Percentiles rank a stretch among this genome's conserved stretches.
These are phyloP conservation scores for Penicillium manginii DNA, from an alignment of 495 filamentous ascomycete genomes.

Conservation along the genomic window DNA sequence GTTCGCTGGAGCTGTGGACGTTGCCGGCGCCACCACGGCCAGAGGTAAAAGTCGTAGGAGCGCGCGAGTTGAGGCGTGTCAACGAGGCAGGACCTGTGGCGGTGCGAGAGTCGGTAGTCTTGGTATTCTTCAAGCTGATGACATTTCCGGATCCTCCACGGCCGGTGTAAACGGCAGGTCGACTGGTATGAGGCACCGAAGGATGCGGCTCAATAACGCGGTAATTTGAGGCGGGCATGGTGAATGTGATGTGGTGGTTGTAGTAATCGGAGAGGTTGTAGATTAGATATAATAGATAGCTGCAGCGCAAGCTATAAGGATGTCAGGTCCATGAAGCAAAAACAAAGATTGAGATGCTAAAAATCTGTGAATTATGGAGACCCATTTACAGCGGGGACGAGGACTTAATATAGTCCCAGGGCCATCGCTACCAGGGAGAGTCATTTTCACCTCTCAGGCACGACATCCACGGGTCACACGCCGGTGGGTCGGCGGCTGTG, in stretches of 20 bases:
- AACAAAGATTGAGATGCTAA: constrained; percentile 5
- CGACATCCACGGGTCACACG: constrained; percentile 36
- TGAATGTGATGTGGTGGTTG: constrained; percentile 17
- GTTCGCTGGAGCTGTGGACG: constrained; percentile 66
- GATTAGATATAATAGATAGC: constrained; percentile 10
- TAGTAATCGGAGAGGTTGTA: neutral
- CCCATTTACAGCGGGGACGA: constrained; percentile 13
- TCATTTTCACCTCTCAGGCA: constrained; percentile 26
- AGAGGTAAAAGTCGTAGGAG: constrained; percentile 61
- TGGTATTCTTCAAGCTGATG: constrained; percentile 68
- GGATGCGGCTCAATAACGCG: constrained; percentile 82
- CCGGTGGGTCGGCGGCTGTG: constrained; percentile 20
- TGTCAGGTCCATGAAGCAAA: constrained; percentile 23
- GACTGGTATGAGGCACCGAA: constrained; percentile 62
- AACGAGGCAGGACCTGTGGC: constrained; percentile 60
- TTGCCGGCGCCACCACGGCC: constrained; percentile 94
- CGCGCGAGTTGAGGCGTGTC: constrained; percentile 46
- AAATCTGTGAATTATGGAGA: constrained; percentile 8
- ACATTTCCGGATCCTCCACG: constrained; percentile 88
- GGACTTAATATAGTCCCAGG: constrained; percentile 21
- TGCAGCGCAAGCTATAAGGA: constrained; percentile 25
- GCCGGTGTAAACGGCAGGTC: constrained; percentile 69
- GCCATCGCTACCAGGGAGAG: constrained; percentile 13
- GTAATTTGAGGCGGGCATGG: constrained; percentile 52
- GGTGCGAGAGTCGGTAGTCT: constrained; percentile 54